phyloP scores from a whole-genome alignment of 2,329 filamentous ascomycete genomes.

The Fusarium avenaceum region DNA sequence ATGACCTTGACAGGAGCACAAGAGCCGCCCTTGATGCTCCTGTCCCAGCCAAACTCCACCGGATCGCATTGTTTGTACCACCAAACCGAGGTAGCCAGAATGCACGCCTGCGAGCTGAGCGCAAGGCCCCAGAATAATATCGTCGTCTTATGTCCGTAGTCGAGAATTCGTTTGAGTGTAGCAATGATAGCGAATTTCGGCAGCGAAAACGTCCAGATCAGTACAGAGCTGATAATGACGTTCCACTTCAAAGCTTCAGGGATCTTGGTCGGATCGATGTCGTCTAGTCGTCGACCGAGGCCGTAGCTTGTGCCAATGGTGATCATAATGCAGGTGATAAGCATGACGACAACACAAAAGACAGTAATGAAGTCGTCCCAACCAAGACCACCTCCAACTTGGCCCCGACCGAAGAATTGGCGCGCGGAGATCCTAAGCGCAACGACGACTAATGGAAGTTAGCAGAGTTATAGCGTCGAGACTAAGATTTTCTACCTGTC shows the following conservation, averaged over 20 bases:
- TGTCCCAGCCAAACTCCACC: constrained; percentile 44
- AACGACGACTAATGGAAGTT: constrained; percentile 36
- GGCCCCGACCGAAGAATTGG: constrained; percentile 36
- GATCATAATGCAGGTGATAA: constrained; percentile 44
- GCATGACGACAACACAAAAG: constrained; percentile 36
- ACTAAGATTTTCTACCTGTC: constrained; percentile 2
- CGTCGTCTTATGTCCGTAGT: constrained; percentile 45
- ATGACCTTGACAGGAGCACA: constrained; percentile 40
- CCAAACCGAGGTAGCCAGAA: constrained; percentile 46
- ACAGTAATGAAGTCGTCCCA: constrained; percentile 46
- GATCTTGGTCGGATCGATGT: constrained; percentile 3
- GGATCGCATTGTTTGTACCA: constrained; percentile 48
- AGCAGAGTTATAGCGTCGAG: neutral
- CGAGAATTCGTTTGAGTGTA: constrained; percentile 48
- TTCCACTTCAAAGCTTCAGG: constrained; percentile 45
- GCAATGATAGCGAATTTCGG: constrained; percentile 50
- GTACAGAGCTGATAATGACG: constrained; percentile 44
- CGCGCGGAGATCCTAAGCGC: constrained; percentile 40
- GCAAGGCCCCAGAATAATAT: constrained; percentile 46
- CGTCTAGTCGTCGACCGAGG: constrained; percentile 39
- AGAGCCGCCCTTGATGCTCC: constrained; percentile 32
- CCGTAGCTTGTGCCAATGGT: constrained; percentile 44
- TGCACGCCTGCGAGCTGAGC: constrained; percentile 42
- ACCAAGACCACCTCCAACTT: constrained; percentile 41
- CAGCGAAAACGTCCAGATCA: constrained; percentile 48